phyloP scores from a whole-genome alignment of 306 rosid species.

The Argentina anserina region DNA sequence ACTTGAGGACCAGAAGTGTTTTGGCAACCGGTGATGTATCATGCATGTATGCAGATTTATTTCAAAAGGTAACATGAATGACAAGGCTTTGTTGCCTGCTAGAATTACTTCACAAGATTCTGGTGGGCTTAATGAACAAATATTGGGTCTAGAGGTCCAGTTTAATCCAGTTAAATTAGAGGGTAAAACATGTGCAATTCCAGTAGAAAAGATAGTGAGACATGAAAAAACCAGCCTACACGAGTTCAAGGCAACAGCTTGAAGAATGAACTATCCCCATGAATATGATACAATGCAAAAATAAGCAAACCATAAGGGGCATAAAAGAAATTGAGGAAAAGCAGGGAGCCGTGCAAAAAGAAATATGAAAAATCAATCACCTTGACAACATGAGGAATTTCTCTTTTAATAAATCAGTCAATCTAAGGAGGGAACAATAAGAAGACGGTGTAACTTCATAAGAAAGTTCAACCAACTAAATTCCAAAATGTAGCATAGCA shows the following conservation, averaged over 20 bases:
- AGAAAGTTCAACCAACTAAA: constrained; percentile 41
- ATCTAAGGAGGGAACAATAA: constrained; percentile 31
- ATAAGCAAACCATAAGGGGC: constrained; percentile 13
- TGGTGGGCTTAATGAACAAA: not conserved
- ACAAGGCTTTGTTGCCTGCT: not conserved
- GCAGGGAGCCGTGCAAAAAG: constrained; percentile 19
- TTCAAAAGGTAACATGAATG: not conserved
- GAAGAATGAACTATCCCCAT: not conserved
- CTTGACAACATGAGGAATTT: constrained; percentile 13
- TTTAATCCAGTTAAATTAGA: not conserved
- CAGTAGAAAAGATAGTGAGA: not conserved
- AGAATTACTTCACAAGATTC: not conserved
- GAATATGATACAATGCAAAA: constrained; percentile 3
- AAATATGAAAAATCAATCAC: constrained; percentile 17
- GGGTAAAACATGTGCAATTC: not conserved
- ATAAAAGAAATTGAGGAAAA: constrained; percentile 3
- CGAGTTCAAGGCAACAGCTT: constrained; percentile 17
- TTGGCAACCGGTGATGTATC: not conserved
- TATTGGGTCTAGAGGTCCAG: not conserved
- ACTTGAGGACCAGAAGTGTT: not conserved
- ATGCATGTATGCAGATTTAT: not conserved
- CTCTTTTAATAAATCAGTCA: not conserved
- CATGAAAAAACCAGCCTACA: constrained; percentile 15
- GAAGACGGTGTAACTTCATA: constrained; percentile 37
- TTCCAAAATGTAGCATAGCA: constrained; percentile 49